Conservation (phyloP, 1,139 yeast species). For the Hemisphaericaspora xylanilytica region DNA sequence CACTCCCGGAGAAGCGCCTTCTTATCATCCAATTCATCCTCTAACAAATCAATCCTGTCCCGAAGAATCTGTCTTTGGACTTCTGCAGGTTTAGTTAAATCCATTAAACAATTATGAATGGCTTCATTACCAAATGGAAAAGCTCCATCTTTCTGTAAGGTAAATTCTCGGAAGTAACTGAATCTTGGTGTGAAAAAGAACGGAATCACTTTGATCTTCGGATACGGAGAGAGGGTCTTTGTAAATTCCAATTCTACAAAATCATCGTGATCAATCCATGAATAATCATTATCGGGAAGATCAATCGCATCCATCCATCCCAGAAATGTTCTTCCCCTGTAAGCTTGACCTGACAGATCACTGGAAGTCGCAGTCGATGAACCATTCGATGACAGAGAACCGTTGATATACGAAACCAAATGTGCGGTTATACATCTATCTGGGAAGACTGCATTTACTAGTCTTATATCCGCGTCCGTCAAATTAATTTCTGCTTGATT, state of each 20-base stretch:
- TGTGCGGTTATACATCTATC: constrained; percentile 51
- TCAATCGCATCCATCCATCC: constrained; percentile 31
- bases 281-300: constrained; percentile 44
- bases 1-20: constrained; percentile 29
- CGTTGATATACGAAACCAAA: constrained; percentile 45
- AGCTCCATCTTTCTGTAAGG: constrained; percentile 47
- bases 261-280: constrained; percentile 84
- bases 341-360: constrained; percentile 8
- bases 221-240: constrained; percentile 47
- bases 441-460: constrained; percentile 64
- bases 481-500: constrained; percentile 76
- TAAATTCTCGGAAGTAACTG: constrained; percentile 65
- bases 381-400: constrained; percentile 10
- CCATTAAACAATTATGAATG: constrained; percentile 68
- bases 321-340: constrained; percentile 8
- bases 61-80: constrained; percentile 47
- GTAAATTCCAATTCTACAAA: constrained; percentile 68
- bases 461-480: constrained; percentile 67
- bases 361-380: constrained; percentile 16
- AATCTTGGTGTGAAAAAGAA: constrained; percentile 73
- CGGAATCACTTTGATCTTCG: constrained; percentile 60
- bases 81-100: constrained; percentile 51
- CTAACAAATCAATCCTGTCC: constrained; percentile 42
- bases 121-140: constrained; percentile 69
- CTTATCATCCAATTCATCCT: constrained; percentile 40